Evolutionary conservation across 371 early-diverging fungal genomes (phyloP).

Genomic region (Paraphysoderma sedebokerense): DNA sequence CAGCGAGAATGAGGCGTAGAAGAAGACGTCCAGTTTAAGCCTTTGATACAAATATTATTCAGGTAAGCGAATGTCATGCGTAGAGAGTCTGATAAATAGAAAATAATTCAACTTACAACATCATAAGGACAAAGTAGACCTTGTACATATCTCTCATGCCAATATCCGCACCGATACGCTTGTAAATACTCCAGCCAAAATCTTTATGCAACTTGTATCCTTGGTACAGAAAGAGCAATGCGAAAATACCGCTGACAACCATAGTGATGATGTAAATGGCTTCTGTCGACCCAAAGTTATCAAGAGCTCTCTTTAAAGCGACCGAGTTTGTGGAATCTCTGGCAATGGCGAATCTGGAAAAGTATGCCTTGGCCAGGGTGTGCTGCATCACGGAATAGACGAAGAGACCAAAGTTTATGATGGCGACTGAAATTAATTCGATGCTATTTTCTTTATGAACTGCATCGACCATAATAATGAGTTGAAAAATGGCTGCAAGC

Average conservation of each 20-base stretch:
- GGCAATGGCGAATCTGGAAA: neutral
- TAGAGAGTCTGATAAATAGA: too few species aligned
- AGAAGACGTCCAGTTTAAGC: slow-evolving; percentile 1
- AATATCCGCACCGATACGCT: slow-evolving; percentile 1
- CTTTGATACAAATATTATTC: neutral
- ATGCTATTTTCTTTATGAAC: neutral
- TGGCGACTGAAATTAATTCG: neutral
- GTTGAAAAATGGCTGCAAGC: neutral
- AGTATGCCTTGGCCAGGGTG: neutral
- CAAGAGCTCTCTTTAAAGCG: too few species aligned
- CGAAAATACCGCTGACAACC: neutral
- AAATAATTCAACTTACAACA: neutral
- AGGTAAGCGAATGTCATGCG: too few species aligned
- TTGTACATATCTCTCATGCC: neutral
- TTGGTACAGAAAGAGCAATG: neutral
- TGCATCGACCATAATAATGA: neutral
- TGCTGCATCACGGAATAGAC: neutral
- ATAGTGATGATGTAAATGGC: neutral
- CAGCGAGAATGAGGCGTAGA: neutral
- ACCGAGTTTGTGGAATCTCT: neutral
- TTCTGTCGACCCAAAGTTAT: neutral
- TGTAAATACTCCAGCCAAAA: neutral
- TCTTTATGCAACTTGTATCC: neutral
- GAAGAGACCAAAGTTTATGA: neutral
- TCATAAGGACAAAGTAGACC: slow-evolving; percentile 1